Percentiles rank a stretch among this genome's conserved stretches.
Evolutionary conservation across 2,329 filamentous ascomycete genomes (phyloP).

Genomic region (Aspergillus melleus): DNA sequence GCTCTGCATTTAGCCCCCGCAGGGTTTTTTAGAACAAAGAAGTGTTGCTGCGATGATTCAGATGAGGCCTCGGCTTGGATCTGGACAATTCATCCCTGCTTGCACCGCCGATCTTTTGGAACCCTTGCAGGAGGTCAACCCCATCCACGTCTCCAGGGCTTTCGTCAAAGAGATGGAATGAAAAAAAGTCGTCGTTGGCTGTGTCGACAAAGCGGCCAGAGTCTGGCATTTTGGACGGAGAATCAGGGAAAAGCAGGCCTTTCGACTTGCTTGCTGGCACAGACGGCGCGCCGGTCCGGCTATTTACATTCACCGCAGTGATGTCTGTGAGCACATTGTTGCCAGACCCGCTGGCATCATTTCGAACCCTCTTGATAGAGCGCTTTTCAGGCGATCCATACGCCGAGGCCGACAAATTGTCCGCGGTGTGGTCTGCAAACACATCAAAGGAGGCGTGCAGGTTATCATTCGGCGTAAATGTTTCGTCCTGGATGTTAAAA

Average conservation of each 20-base stretch:
- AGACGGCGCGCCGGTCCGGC: slow-evolving; percentile 32
- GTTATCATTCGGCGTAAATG: slow-evolving; percentile 37
- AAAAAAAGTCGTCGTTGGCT: slow-evolving; percentile 47
- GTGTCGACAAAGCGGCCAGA: slow-evolving; percentile 34
- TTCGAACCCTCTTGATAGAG: slow-evolving; percentile 51
- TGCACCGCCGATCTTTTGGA: slow-evolving; percentile 48
- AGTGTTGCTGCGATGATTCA: slow-evolving; percentile 35
- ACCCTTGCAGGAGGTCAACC: slow-evolving; percentile 49
- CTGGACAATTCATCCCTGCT: slow-evolving; percentile 35
- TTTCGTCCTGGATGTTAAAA: slow-evolving; percentile 54
- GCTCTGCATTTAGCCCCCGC: background rate
- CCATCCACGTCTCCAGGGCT: slow-evolving; percentile 44
- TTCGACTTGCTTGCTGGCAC: slow-evolving; percentile 37
- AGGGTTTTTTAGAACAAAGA: slow-evolving; percentile 31
- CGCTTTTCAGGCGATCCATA: slow-evolving; percentile 58
- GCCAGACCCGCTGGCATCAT: slow-evolving; percentile 51
- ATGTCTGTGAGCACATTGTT: slow-evolving; percentile 52
- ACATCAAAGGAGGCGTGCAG: slow-evolving; percentile 57
- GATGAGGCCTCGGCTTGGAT: slow-evolving; percentile 31
- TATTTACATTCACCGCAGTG: slow-evolving; percentile 39
- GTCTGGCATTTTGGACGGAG: slow-evolving; percentile 40
- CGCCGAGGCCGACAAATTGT: slow-evolving; percentile 39
- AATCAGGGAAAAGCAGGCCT: slow-evolving; percentile 37
- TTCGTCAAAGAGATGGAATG: slow-evolving; percentile 50
- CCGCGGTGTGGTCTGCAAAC: slow-evolving; percentile 48